Percentiles rank a stretch among this genome's conserved stretches.
Evolutionary conservation across 306 rosid species (phyloP).

Genomic region (Trifolium fragiferum): DNA sequence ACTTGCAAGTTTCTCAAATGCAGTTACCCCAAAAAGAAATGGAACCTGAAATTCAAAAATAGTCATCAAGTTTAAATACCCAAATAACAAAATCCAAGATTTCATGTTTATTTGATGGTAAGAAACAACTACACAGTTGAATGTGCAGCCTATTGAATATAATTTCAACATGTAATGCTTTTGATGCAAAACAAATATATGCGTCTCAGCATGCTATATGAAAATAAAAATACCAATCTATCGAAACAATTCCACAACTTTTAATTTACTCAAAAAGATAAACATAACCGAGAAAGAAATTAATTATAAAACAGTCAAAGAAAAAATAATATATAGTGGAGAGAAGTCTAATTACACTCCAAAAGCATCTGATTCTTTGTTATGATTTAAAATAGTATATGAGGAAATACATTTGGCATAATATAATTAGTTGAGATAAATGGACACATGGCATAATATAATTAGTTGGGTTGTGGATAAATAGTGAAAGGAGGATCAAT

Average conservation of each 20-base stretch:
- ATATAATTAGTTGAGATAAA: too few relatives aligned
- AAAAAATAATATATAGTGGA: not conserved
- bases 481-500: too few relatives aligned
- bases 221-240: constrained; percentile 11
- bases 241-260: constrained; percentile 23
- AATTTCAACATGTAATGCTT: constrained; percentile 20
- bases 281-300: not conserved
- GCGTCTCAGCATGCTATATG: constrained; percentile 26
- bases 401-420: too few relatives aligned
- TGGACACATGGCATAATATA: too few relatives aligned
- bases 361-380: constrained; percentile 26
- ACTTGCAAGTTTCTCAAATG: constrained; percentile 80
- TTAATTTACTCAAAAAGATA: not conserved
- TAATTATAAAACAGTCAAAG: too few relatives aligned
- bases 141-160: constrained; percentile 18
- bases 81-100: constrained; percentile 17
- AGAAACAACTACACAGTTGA: constrained; percentile 4
- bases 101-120: constrained; percentile 19
- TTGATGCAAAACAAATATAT: constrained; percentile 20
- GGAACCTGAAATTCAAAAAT: constrained; percentile 74
- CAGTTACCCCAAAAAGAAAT: constrained; percentile 92
- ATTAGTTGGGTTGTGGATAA: too few relatives aligned
- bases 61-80: constrained; percentile 18
- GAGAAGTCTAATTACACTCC: constrained; percentile 1
- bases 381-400: too few relatives aligned